Evolutionary conservation across 2,329 filamentous ascomycete genomes (phyloP).

Genomic region (Diaporthe aspalathi): DNA sequence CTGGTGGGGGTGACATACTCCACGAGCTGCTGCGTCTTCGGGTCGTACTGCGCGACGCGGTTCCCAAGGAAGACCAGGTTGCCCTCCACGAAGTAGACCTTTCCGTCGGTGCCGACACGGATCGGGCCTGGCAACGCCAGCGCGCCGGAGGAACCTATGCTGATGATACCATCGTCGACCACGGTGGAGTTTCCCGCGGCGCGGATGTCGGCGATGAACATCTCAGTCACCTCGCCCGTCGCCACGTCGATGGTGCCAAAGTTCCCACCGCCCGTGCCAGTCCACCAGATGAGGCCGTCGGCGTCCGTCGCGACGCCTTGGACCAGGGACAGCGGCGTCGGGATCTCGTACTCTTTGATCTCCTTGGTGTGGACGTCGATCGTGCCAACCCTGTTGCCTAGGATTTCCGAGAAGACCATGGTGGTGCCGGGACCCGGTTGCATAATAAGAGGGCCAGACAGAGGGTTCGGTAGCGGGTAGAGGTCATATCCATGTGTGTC

Average conservation of each 20-base stretch:
- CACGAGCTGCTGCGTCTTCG: constrained; percentile 17
- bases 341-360: constrained; percentile 26
- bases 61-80: constrained; percentile 26
- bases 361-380: constrained; percentile 15
- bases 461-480: constrained; percentile 15
- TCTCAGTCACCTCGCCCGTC: constrained; percentile 23
- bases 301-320: constrained; percentile 2
- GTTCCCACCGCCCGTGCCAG: not conserved
- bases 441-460: constrained; percentile 15
- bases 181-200: constrained; percentile 22
- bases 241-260: constrained; percentile 21
- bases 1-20: constrained; percentile 23
- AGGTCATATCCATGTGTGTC: constrained; percentile 1
- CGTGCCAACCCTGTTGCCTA: constrained; percentile 23
- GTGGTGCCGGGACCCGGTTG: constrained; percentile 4
- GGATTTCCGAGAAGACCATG: constrained; percentile 26
- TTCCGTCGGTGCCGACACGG: constrained; percentile 19
- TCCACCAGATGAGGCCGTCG: constrained; percentile 25
- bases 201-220: constrained; percentile 24
- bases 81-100: constrained; percentile 24
- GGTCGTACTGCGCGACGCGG: constrained; percentile 28
- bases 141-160: constrained; percentile 1
- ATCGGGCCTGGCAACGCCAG: not conserved
- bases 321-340: constrained; percentile 8
- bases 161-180: not conserved